Evolutionary conservation across 2,329 filamentous ascomycete genomes (phyloP).

Genomic region (Verruconis gallopava): DNA sequence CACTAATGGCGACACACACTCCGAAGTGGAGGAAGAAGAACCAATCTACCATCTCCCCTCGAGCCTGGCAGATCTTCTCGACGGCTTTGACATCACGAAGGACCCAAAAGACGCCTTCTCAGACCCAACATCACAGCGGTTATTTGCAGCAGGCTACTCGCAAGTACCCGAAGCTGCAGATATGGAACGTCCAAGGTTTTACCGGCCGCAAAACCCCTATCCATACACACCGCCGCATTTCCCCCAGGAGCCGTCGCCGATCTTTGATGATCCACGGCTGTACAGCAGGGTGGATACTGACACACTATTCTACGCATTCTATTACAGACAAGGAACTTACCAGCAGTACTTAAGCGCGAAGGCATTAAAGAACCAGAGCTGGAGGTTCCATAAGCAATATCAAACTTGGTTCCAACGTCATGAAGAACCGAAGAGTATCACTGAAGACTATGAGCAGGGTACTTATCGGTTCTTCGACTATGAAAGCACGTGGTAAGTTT

Average conservation of each 20-base stretch:
- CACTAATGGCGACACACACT: conserved; percentile 41
- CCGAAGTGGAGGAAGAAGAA: conserved; percentile 46
- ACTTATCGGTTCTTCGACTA: conserved; percentile 99
- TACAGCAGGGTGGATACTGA: conserved; percentile 89
- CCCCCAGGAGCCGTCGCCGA: conserved; percentile 78
- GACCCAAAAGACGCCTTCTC: conserved; percentile 38
- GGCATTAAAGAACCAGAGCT: conserved; percentile 95
- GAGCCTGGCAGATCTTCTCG: conserved; percentile 76
- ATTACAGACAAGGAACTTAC: conserved; percentile 93
- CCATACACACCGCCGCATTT: conserved; percentile 66
- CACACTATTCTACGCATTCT: conserved; percentile 96
- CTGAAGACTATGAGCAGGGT: conserved; percentile 96
- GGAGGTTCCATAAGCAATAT: conserved; percentile 99
- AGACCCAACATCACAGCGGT: conserved; percentile 3
- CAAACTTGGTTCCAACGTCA: conserved; percentile 97
- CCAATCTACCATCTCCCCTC: conserved; percentile 88
- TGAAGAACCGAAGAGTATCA: conserved; percentile 96
- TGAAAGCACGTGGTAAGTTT: conserved; percentile 86
- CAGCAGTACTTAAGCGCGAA: conserved; percentile 94
- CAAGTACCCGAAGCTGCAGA: conserved; percentile 65
- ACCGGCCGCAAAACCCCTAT: conserved; percentile 71
- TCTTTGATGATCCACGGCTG: conserved; percentile 81
- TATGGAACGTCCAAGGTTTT: conserved; percentile 68
- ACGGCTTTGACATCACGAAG: conserved; percentile 78
- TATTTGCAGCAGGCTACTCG: conserved; percentile 49